These are phyloP conservation scores for Alternaria viburni DNA, from an alignment of 2,329 filamentous ascomycete species.

Conservation along the genomic window DNA sequence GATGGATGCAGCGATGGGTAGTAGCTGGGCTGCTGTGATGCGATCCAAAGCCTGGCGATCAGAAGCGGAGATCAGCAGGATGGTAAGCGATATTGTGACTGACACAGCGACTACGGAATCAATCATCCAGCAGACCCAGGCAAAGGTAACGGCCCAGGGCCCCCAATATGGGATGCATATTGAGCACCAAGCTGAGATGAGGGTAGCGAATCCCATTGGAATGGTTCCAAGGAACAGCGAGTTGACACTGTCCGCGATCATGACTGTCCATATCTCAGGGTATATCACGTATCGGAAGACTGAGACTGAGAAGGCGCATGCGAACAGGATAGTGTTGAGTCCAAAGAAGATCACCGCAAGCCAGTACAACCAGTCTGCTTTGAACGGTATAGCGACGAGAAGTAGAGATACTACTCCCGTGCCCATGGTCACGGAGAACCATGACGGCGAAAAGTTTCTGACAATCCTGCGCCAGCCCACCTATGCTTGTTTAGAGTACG, in stretches of 20 bases:
- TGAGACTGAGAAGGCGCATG: constrained; percentile 60
- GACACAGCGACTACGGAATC: constrained; percentile 54
- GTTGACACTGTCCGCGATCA: constrained; percentile 71
- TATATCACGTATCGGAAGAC: constrained; percentile 68
- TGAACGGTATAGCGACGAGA: constrained; percentile 67
- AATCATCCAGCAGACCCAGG: constrained; percentile 59
- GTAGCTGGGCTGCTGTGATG: constrained; percentile 69
- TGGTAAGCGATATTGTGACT: constrained; percentile 55
- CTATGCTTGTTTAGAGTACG: constrained; percentile 10
- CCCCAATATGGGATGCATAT: constrained; percentile 68
- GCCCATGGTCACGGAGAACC: constrained; percentile 60
- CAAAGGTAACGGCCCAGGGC: constrained; percentile 56
- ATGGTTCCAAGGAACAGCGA: constrained; percentile 72
- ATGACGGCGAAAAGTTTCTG: constrained; percentile 47
- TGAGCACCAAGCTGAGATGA: constrained; percentile 69
- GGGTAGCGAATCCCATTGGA: constrained; percentile 72
- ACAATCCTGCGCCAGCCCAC: constrained; percentile 46
- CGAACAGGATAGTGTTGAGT: constrained; percentile 66
- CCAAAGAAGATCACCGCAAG: constrained; percentile 67
- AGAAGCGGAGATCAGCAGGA: constrained; percentile 60
- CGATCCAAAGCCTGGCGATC: constrained; percentile 38
- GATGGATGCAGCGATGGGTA: constrained; percentile 71
- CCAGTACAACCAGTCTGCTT: constrained; percentile 63
- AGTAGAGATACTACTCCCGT: constrained; percentile 71
- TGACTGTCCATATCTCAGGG: constrained; percentile 67